These are phyloP conservation scores for Xanthoconium separans DNA, from an alignment of 1,284 basidiomycete genomes.

Conservation along the genomic window DNA sequence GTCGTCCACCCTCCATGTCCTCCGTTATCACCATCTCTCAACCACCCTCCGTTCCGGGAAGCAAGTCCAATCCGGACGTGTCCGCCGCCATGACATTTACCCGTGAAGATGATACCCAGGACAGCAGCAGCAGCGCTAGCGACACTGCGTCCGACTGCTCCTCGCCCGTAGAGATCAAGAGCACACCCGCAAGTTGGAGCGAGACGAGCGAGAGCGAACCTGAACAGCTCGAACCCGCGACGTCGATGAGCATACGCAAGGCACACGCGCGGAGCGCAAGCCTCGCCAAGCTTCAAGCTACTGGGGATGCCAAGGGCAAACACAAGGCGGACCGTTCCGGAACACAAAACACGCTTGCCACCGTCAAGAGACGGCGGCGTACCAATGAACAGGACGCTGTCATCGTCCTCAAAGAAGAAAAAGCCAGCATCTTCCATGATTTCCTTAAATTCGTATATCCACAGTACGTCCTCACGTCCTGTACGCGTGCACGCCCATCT, in stretches of 20 bases:
- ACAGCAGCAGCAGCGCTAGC: slow-evolving; percentile 18
- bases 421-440: slow-evolving; percentile 80
- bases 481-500: neutral
- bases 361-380: slow-evolving; percentile 40
- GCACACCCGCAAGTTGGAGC: slow-evolving; percentile 25
- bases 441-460: slow-evolving; percentile 86
- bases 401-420: slow-evolving; percentile 81
- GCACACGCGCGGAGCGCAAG: slow-evolving; percentile 41
- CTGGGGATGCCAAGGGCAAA: slow-evolving; percentile 14
- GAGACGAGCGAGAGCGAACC: slow-evolving; percentile 39
- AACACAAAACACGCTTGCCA: slow-evolving; percentile 38
- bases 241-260: slow-evolving; percentile 22
- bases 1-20: slow-evolving; percentile 70
- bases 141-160: slow-evolving; percentile 32
- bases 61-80: slow-evolving; percentile 39
- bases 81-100: slow-evolving; percentile 56
- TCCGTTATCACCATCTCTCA: slow-evolving; percentile 81
- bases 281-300: slow-evolving; percentile 47
- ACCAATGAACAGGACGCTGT: slow-evolving; percentile 63
- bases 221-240: slow-evolving; percentile 30
- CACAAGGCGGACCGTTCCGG: slow-evolving; percentile 20
- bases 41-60: slow-evolving; percentile 54
- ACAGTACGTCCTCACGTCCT: slow-evolving; percentile 50
- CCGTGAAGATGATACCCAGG: slow-evolving; percentile 49
- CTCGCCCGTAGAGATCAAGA: slow-evolving; percentile 37